These are phyloP conservation scores for Cucurbita pepo DNA, from an alignment of 306 rosid genomes.

Conservation along the genomic window DNA sequence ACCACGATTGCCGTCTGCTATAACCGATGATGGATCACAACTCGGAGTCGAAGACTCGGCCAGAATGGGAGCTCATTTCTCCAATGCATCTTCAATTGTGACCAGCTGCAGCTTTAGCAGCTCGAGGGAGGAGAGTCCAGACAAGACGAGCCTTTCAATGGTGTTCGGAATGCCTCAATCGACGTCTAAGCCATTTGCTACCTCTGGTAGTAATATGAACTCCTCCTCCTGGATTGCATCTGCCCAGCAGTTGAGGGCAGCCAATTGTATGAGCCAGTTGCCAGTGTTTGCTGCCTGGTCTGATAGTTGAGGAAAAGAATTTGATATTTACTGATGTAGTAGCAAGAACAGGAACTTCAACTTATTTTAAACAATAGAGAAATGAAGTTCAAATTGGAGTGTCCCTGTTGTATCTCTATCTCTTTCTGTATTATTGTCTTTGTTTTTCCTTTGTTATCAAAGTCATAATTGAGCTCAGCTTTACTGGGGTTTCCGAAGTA, in stretches of 20 bases:
- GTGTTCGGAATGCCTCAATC: slow-evolving; percentile 37
- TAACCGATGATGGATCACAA: not conserved
- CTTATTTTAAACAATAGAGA: not conserved
- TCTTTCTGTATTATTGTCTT: not conserved
- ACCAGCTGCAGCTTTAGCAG: slow-evolving; percentile 48
- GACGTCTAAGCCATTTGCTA: slow-evolving; percentile 25
- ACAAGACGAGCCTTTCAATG: slow-evolving; percentile 31
- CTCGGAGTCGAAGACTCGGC: not conserved
- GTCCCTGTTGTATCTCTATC: not conserved
- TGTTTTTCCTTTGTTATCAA: not conserved
- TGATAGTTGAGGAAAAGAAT: not conserved
- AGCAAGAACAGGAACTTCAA: not conserved
- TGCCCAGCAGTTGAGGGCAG: slow-evolving; percentile 3
- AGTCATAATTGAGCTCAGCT: not conserved
- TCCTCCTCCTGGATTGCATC: slow-evolving; percentile 4
- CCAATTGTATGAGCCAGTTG: not conserved
- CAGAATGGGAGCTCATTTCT: slow-evolving; percentile 30
- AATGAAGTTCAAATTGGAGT: not conserved
- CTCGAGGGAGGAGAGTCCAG: slow-evolving; percentile 40
- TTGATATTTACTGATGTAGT: not conserved
- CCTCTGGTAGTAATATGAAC: not conserved
- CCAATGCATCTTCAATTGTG: slow-evolving; percentile 61
- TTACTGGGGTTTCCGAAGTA: not conserved
- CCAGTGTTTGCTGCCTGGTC: slow-evolving; percentile 2
- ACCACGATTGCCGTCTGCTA: not conserved